Evolutionary conservation across 176 grass and related monocot species (phyloP), one percentile per base, ranked within the genome.

Genomic region (Carex cristatella): DNA sequence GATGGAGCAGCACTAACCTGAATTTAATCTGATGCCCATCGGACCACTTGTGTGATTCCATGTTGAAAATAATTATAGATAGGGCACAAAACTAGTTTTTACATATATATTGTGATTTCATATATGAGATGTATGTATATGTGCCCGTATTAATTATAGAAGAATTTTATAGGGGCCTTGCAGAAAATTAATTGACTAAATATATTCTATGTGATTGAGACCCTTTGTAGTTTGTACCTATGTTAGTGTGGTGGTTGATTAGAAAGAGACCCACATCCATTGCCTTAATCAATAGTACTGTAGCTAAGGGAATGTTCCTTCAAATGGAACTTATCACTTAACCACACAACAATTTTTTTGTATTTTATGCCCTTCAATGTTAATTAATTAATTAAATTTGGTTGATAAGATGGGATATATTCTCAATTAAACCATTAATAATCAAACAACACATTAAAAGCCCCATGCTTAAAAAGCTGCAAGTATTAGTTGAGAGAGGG

Each of bases 231-330:
- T 76, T 76, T 76, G 72, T 76, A 58, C 84, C 80, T 2, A 10
- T 19, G 76, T 83, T 81, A 84, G 90, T 90, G 88, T 86, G 85
- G 90, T 94, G 79, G 93, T 92, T 94, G 93, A 79, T 67, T 61
- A 42, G 75, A 82, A 65, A 91, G 87, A 89, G 86, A 86, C 84
- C 67, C 88, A 85, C 75, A 89, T 82, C 75, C 37, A 62, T 79
- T 19, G 53, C 85, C 89, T 89, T 87, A 84, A 72, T 48, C 7
- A 72, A 87, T 79, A 23, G 23, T 23, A 70, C 69, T 88, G 79
- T 83, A 85, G 69, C 85, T 88, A 85, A 88, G 88, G 86, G 5
- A 59, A 70, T 82, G n/a, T 16, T 79, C 28, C 28, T 86, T 32
- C 79, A 85, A 66, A 66, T 83, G 14, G 16, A 53, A 69, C 65